A percentile compares a stretch with the other conserved stretches of the same genome.
phyloP scores from a whole-genome alignment of 73 alveolate genomes.

The Symbiodinium natans region DNA sequence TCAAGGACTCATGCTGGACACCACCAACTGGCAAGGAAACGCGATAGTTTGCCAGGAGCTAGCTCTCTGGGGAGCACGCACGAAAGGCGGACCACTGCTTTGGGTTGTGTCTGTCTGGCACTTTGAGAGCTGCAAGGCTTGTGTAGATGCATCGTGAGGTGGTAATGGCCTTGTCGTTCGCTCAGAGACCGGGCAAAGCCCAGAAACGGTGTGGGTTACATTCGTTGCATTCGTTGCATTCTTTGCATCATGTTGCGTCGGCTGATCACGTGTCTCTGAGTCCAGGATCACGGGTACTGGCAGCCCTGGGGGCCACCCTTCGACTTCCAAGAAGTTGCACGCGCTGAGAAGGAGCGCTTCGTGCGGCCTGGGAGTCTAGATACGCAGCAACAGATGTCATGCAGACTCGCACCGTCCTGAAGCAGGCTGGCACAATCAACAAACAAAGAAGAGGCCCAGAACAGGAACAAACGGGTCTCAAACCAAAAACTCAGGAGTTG shows the following conservation, averaged over 20 bases:
- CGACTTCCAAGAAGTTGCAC: conserved; percentile 17
- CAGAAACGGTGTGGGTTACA: too few species aligned
- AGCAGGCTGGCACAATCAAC: too few species aligned
- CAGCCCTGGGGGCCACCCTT: conserved; percentile 76
- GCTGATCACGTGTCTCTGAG: neutral
- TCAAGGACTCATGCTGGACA: neutral
- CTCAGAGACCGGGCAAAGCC: neutral
- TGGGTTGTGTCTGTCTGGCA: neutral
- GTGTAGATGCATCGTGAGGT: neutral
- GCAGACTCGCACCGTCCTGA: too few species aligned
- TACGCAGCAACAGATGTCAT: too few species aligned
- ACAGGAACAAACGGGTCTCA: neutral
- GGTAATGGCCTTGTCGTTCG: neutral
- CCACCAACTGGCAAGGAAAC: too few species aligned
- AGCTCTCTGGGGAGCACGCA: conserved; percentile 18
- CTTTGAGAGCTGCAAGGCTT: too few species aligned
- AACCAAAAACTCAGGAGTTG: neutral
- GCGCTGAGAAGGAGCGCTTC: neutral
- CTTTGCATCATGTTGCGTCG: too few species aligned
- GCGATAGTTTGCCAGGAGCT: neutral
- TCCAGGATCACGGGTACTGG: conserved; percentile 68
- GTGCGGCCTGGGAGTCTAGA: too few species aligned
- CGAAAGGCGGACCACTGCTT: neutral
- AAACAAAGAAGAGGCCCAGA: neutral
- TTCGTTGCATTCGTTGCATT: too few species aligned